Base-by-base conservation (phyloP, 176 grass and related monocot species). In the Stipa capillata region DNA sequence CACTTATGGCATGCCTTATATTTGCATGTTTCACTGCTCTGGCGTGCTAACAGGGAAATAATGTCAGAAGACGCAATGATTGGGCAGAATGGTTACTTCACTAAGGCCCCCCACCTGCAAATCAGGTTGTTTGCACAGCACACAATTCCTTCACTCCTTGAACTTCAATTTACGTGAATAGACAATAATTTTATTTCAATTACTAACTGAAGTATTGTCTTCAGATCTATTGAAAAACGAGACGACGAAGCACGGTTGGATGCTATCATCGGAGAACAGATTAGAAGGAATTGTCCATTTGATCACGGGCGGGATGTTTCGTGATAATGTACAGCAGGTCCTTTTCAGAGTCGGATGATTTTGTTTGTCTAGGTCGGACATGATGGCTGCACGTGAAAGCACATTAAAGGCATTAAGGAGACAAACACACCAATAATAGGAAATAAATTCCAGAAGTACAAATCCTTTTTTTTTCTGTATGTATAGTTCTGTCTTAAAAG, bases 71-170 rank as follows among this genome's bases (percentile, higher is more conserved):
- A 27, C 87, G 89, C 11, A 85, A 90, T 49, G 77, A 88, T 78
- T 97, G 94, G 94, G 39, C n/a, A 39, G 84, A 69, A 12, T 97
- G 91, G 91, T 78, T 92, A 79, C 63, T 91, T 32, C 84, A 42
- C 54, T 50, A 61, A 80, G 15, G 62, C 27, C 74, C 4, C 21
- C 33, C 34, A 56, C 40, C 67, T 40, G 43, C 59, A 54, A 81
- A 83, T 58, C 76, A 88, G 65, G 73, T 85, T 82, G 27, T 15
- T 65, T 55, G 64, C 73, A 27, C 4, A n/a, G n/a, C n/a, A n/a
- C 13, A 66, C 17, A 28, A 0, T 36, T 21, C 2, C 20, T 61
- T 43, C 10, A 32, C 65, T 83, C 16, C 21, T 71, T 4, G 4
- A 27, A 16, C 2, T 80, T 21, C 23, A 54, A 51, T 29, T 9